Evolutionary conservation across 2,329 filamentous ascomycete species (phyloP), one percentile per base, ranked within the genome.

Genomic region (Penicillium palitans): DNA sequence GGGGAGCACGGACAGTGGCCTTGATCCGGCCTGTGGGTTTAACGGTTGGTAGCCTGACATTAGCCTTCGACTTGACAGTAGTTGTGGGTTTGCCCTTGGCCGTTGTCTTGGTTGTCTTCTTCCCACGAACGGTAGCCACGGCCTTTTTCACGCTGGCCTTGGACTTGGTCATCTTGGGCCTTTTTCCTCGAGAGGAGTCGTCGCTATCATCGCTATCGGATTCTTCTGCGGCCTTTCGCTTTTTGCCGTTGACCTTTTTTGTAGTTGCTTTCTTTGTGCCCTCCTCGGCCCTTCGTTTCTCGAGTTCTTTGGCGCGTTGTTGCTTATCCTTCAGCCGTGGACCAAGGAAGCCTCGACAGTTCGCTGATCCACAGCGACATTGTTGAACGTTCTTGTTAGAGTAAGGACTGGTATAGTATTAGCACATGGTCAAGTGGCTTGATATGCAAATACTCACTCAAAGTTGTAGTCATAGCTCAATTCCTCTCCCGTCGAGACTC

Each of bases 401-500:
- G 69, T 82, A 85, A 10, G 81, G 82, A 61, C 80, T 82, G 42
- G 24, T 29, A 9, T 37, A 45, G 15, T 40, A 51, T 69, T 45
- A 71, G 57, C 54, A 57, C 27, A 45, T 21, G 2, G 5, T 10
- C n/a, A 21, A 37, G 9, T 19, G 25, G 8, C 1, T 12, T 17
- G 13, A 24, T 19, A 27, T 15, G 31, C 29, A 6, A 33, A 35
- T 50, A 74, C 81, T 72, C 72, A 85, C 83, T 88, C 85, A 64
- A 90, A 90, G 66, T 89, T 89, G 73, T 89, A 89, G 80, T 99
- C 95, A 73, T 99, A 99, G 0, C 93, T 98, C 61, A 99, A 81
- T 76, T 99, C 95, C 63, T 98, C 92, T 25, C 95, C 95, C 12
- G 93, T 96, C 87, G 90, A 90, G 72, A 99, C 93, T 15, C 91